Base-by-base conservation (phyloP, 1,139 yeast species). In the Hemisphaericaspora xylofermentans region DNA sequence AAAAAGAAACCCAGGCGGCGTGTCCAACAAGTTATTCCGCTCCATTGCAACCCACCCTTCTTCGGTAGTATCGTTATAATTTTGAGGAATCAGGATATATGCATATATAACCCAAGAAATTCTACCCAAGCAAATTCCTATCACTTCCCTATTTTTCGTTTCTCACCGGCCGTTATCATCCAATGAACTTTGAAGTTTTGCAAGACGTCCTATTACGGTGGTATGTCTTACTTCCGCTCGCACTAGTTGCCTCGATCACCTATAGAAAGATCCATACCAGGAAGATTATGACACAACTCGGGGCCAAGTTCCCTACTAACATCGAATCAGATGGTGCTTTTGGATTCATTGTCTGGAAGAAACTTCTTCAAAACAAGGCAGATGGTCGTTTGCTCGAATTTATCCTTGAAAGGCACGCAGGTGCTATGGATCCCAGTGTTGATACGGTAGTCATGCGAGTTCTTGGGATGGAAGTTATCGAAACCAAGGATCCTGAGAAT, bases 401-500 rank as follows among this genome's bases (percentile, higher is more conserved):
- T 40, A 39, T 48, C 22, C 43, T 36, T 41, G 46, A 48, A 7
- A 43, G 58, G 27, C 61, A 52, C 44, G 37, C 36, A 3, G 40
- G 35, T 5, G 6, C 44, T 13, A 3, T 26, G 6, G 8, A 43
- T 18, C 42, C 49, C 2, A 45, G 43, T 2, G 33, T 34, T 26
- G 51, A 54, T 33, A 61, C 66, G n/a, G 47, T 57, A 35, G 34
- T 33, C n/a, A 44, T 58, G 31, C 46, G 42, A 33, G 34, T 35
- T 14, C 26, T 72, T 18, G 53, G 55, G 5, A 61, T 50, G 35
- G 24, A 40, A 18, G 35, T 48, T 24, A 40, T 61, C 26, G 44
- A 54, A 29, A 60, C 66, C 19, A 42, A 47, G 31, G 64, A 61
- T 36, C 63, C 64, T 7, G 70, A 64, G 42, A 64, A 66, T 50